Conservation (phyloP, 192 early-diverging fungal species). For the Backusella westeae region DNA sequence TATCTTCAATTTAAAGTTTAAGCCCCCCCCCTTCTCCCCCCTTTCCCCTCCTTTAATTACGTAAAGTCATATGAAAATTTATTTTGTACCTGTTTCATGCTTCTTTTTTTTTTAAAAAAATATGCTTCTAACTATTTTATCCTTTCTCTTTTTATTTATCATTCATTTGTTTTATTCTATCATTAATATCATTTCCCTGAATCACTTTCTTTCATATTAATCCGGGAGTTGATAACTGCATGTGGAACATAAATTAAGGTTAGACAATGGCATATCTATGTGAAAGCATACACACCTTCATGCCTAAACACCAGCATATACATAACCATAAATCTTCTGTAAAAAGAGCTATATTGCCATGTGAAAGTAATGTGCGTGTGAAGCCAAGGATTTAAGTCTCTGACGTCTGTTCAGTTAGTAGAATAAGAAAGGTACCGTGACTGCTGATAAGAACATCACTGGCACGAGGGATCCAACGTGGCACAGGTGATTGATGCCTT, state of each 20-base stretch:
- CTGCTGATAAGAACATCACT: not conserved
- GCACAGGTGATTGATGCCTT: conserved; percentile 5
- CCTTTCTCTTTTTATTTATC: conserved; percentile 1
- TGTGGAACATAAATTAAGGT: not conserved
- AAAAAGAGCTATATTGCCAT: not conserved
- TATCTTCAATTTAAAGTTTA: not conserved
- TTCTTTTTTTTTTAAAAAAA: not conserved
- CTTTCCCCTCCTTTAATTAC: not conserved
- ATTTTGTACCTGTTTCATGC: not conserved
- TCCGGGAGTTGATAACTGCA: not conserved
- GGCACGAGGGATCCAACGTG: not conserved
- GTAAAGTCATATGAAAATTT: conserved; percentile 1
- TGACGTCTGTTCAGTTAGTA: not conserved
- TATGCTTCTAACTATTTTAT: conserved; percentile 1
- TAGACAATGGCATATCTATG: not conserved
- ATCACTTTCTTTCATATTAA: not conserved
- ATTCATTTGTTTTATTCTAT: not conserved
- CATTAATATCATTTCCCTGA: not conserved
- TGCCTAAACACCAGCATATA: not conserved
- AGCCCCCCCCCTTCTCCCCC: not conserved
- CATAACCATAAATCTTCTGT: not conserved
- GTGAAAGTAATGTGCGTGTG: conserved; percentile 5
- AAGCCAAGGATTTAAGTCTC: not conserved
- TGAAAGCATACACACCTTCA: not conserved
- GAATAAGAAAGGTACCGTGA: not conserved